These are phyloP conservation scores for Podospora conica DNA, from an alignment of 495 filamentous ascomycete genomes.

Conservation along the genomic window DNA sequence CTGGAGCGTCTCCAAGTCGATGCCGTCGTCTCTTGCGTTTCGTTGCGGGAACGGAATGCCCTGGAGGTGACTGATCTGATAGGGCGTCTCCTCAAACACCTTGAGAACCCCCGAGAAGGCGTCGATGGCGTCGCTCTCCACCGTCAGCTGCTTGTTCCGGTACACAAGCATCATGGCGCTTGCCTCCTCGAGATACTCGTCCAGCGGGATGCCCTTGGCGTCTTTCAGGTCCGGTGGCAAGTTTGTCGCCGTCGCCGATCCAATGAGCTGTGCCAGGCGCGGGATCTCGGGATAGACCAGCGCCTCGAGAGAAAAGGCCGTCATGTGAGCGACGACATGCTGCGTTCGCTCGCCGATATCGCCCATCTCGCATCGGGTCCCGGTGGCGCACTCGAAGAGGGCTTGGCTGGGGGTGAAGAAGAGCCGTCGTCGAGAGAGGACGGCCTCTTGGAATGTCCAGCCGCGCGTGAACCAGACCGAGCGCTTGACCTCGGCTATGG, in stretches of 20 bases:
- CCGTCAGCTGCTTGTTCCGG: neutral
- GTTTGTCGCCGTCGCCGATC: neutral
- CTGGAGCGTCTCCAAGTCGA: neutral
- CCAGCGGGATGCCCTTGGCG: neutral
- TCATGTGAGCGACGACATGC: neutral
- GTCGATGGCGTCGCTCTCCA: neutral
- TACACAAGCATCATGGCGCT: neutral
- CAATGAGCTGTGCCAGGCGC: neutral
- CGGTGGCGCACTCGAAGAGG: slow-evolving; percentile 33
- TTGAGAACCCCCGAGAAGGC: neutral
- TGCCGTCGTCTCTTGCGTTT: neutral
- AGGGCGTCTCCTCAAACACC: neutral
- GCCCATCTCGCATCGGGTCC: neutral
- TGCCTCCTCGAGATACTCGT: slow-evolving; percentile 1
- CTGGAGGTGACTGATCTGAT: neutral
- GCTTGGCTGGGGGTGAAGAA: slow-evolving; percentile 31
- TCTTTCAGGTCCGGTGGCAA: neutral
- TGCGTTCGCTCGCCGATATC: neutral
- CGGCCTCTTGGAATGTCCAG: slow-evolving; percentile 41
- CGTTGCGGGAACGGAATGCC: neutral
- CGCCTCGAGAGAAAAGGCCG: neutral
- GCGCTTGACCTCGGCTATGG: slow-evolving; percentile 7
- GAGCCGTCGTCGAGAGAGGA: slow-evolving; percentile 30
- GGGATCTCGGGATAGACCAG: neutral
- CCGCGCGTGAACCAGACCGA: slow-evolving; percentile 30